Conservation (phyloP, 176 grass and related monocot species). For the Carex myosuroides region DNA sequence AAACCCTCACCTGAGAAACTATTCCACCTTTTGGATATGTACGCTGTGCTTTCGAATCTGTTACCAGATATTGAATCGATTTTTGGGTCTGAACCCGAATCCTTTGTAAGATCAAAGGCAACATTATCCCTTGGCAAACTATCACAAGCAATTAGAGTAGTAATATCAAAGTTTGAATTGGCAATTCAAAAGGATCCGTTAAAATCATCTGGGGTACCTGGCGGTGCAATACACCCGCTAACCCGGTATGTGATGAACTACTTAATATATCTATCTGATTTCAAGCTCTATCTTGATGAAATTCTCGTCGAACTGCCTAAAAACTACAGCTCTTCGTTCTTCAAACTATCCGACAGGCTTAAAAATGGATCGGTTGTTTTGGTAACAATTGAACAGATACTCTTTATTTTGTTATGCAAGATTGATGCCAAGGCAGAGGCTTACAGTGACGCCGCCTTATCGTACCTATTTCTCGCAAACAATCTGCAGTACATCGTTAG, state of each 20-base stretch:
- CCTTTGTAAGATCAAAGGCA: slow-evolving; percentile 10
- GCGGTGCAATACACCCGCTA: slow-evolving; percentile 58
- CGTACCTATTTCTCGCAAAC: slow-evolving; percentile 75
- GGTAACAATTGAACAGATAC: slow-evolving; percentile 24
- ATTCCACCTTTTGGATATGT: slow-evolving; percentile 67
- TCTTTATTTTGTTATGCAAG: slow-evolving; percentile 49
- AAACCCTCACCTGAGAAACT: slow-evolving; percentile 52
- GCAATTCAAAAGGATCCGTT: slow-evolving; percentile 49
- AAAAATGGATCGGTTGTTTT: slow-evolving; percentile 12
- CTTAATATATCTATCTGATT: slow-evolving; percentile 58
- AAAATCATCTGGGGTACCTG: slow-evolving; percentile 12
- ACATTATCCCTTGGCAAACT: slow-evolving; percentile 10
- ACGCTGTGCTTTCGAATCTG: slow-evolving; percentile 25
- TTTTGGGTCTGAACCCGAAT: slow-evolving; percentile 14
- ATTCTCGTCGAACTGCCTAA: not conserved
- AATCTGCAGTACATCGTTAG: slow-evolving; percentile 57
- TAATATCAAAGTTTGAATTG: slow-evolving; percentile 39
- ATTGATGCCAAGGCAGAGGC: slow-evolving; percentile 58
- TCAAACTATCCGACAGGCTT: not conserved
- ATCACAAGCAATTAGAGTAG: slow-evolving; percentile 21
- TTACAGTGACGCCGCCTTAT: slow-evolving; percentile 35
- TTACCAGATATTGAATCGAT: slow-evolving; percentile 26
- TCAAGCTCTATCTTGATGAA: slow-evolving; percentile 19
- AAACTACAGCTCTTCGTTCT: not conserved
- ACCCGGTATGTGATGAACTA: slow-evolving; percentile 93